Base-by-base conservation (phyloP, 2,329 filamentous ascomycete species). In the Apiospora sp. region DNA sequence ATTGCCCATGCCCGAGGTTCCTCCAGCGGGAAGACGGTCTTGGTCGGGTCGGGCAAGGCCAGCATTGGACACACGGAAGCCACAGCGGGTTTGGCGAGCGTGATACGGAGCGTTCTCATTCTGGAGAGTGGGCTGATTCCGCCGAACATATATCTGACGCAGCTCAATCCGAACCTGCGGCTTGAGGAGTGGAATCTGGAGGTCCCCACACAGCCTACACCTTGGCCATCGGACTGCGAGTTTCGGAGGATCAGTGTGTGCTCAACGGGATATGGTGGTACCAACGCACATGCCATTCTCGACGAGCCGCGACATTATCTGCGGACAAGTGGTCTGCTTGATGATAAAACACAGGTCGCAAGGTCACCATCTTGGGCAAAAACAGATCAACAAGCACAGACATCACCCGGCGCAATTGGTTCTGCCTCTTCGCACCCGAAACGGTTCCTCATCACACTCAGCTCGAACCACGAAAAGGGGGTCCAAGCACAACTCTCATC, bases 231-330 rank as follows among this genome's bases (percentile, higher is more conserved):
- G 22, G 64, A 46, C 1, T 27, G 64, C 64, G 64, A 68, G 0
- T 46, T 44, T 4, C 64, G 64, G 8, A 68, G 64, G 44, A 68
- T 68, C 37, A 68, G 64, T 41, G 64, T 68, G 12, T 68, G 64
- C 41, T 68, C 64, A 12, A 68, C 64, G 64, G 64, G 64, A 3
- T 68, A 68, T 22, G 64, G 64, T 12, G 64, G 64, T 19, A 68
- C 64, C 1, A 68, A 68, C 30, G 64, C 64, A 41, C 64, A 68
- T 44, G 64, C 64, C 5, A 68, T 68, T 12, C 27, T 68, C 64
- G 64, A 68, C 12, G 64, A 68, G 64, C 27, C 64, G 41, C 64
- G 6, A 1, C 64, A 68, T 16, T 68, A 68, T 19, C 41, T 68
- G 41, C 64, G n/a, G 41, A 27, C 4, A 13, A 68, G 37, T 27